phyloP scores from a whole-genome alignment of 352 stramenopile genomes.

The Peronospora farinosa region DNA sequence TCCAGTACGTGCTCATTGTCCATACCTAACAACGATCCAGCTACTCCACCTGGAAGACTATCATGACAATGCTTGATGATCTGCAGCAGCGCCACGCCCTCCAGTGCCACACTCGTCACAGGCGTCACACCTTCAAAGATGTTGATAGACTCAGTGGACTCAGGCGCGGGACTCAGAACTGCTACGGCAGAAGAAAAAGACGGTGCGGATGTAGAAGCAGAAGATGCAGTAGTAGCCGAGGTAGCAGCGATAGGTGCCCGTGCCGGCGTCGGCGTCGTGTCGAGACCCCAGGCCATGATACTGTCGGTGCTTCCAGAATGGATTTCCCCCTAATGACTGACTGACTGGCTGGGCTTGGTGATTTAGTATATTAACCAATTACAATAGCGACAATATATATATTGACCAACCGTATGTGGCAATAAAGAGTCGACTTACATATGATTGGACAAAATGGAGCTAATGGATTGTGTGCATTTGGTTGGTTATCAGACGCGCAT shows the following conservation, averaged over 20 bases:
- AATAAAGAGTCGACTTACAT: background rate
- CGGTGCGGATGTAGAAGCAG: background rate
- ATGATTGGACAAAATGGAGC: constrained; percentile 42
- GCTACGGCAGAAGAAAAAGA: constrained; percentile 3
- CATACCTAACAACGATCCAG: constrained; percentile 94
- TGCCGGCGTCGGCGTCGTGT: constrained; percentile 29
- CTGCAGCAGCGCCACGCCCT: constrained; percentile 86
- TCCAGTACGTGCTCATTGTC: constrained; percentile 89
- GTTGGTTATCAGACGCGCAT: constrained; percentile 36
- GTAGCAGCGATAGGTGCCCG: constrained; percentile 15
- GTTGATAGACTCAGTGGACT: constrained; percentile 46
- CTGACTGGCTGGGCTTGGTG: constrained; percentile 50
- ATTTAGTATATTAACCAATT: constrained; percentile 40
- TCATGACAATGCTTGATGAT: constrained; percentile 99
- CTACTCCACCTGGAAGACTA: constrained; percentile 88
- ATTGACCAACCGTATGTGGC: constrained; percentile 32
- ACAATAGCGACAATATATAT: background rate
- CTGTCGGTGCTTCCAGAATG: constrained; percentile 19
- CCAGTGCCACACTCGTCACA: constrained; percentile 64
- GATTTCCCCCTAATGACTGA: constrained; percentile 45
- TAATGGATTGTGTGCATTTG: constrained; percentile 32
- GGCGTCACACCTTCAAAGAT: constrained; percentile 66
- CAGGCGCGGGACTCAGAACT: constrained; percentile 21
- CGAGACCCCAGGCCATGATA: constrained; percentile 60
- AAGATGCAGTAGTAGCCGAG: background rate